These are phyloP conservation scores for Zoysia pacifica DNA, from an alignment of 176 grass and related monocot species.

Conservation along the genomic window DNA sequence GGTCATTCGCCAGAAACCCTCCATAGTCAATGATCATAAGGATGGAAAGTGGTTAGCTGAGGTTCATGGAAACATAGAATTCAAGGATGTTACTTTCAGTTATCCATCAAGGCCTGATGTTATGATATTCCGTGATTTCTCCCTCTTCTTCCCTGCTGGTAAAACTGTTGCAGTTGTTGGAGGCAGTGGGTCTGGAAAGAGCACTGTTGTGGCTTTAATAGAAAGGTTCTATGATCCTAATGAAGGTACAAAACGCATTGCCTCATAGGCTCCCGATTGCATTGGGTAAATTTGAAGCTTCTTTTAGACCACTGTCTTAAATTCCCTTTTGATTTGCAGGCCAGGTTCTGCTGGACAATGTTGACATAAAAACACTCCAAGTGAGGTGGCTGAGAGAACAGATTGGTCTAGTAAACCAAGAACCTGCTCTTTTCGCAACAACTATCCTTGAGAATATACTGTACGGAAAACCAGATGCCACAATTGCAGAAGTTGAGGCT, in stretches of 20 bases:
- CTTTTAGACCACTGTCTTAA: conserved; percentile 3
- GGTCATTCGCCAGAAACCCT: conserved; percentile 87
- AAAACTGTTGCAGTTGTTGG: conserved; percentile 94
- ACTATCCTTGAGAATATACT: conserved; percentile 94
- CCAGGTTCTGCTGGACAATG: conserved; percentile 91
- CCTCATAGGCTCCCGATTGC: background rate
- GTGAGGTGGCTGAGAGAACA: conserved; percentile 94
- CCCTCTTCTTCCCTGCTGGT: conserved; percentile 93
- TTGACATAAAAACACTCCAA: conserved; percentile 91
- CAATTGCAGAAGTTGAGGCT: conserved; percentile 86
- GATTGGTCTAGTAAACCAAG: conserved; percentile 98
- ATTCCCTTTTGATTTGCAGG: conserved; percentile 51
- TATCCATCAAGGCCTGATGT: conserved; percentile 96
- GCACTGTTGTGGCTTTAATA: conserved; percentile 91
- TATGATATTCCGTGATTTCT: conserved; percentile 94
- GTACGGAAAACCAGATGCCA: conserved; percentile 91
- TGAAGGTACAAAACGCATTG: conserved; percentile 55
- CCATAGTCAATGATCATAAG: conserved; percentile 76
- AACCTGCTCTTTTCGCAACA: conserved; percentile 97
- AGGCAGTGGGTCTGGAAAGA: conserved; percentile 98
- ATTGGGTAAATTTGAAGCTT: background rate
- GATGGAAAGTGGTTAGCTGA: conserved; percentile 89
- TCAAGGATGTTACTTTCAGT: conserved; percentile 98
- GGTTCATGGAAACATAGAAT: conserved; percentile 97
- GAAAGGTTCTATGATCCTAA: conserved; percentile 99